These are phyloP conservation scores for Gentiana macrophylla DNA, from an alignment of 257 asterid genomes.

Conservation along the genomic window DNA sequence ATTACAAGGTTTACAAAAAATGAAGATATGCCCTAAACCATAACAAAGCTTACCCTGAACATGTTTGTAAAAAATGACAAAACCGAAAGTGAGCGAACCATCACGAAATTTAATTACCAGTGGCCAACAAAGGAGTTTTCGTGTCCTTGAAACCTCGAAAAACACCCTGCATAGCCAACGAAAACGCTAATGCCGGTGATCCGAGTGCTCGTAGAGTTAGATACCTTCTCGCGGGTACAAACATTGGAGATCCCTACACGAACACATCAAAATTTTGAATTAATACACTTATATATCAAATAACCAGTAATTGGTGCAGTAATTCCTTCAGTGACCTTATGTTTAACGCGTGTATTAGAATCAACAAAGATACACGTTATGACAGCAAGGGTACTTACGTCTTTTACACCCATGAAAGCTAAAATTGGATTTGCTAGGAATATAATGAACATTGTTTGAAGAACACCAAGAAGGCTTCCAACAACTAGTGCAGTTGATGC, in stretches of 20 bases:
- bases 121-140: slow-evolving; percentile 61
- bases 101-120: slow-evolving; percentile 21
- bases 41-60: no score
- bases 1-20: no score
- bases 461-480: slow-evolving; percentile 56
- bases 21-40: no score
- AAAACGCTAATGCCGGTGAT: slow-evolving; percentile 70
- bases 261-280: background rate
- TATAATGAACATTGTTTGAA: slow-evolving; percentile 47
- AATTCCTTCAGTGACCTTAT: no score
- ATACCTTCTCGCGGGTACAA: slow-evolving; percentile 48
- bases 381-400: slow-evolving; percentile 25
- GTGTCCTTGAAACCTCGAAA: slow-evolving; percentile 79
- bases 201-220: slow-evolving; percentile 61
- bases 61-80: no score
- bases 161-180: slow-evolving; percentile 78
- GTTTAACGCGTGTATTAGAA: no score
- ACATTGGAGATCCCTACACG: slow-evolving; percentile 47
- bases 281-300: background rate
- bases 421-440: slow-evolving; percentile 48
- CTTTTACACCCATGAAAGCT: slow-evolving; percentile 64
- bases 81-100: no score
- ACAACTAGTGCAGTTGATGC: slow-evolving; percentile 62
- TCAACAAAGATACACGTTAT: no score
- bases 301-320: no score